A percentile compares a stretch with the other conserved stretches of the same genome.
phyloP scores from a whole-genome alignment of 2,329 filamentous ascomycete species.

The Seiridium cupressi region DNA sequence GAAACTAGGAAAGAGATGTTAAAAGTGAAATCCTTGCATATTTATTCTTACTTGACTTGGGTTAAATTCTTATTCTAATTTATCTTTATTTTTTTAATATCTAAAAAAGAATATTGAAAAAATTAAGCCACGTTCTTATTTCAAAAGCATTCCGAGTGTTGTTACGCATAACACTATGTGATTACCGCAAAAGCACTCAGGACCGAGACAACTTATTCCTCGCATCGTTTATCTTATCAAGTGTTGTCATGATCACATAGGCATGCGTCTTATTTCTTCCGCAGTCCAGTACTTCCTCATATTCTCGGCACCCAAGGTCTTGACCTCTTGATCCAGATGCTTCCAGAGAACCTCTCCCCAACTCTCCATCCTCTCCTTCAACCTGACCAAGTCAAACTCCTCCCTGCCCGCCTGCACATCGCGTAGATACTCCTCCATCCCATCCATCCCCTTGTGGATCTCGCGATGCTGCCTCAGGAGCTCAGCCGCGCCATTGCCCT shows the following conservation, averaged over 20 bases:
- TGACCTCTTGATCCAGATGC: conserved; percentile 84
- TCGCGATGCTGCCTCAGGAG: conserved; percentile 72
- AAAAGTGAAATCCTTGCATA: no score
- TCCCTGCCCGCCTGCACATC: conserved; percentile 61
- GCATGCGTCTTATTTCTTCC: conserved; percentile 70
- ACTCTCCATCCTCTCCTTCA: conserved; percentile 71
- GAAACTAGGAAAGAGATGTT: no score
- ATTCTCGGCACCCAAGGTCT: conserved; percentile 75
- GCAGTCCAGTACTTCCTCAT: conserved; percentile 81
- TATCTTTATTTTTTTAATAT: no score
- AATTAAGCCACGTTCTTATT: no score
- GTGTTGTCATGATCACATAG: conserved; percentile 47
- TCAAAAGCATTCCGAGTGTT: no score
- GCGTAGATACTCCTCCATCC: conserved; percentile 63
- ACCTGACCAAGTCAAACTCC: conserved; percentile 52
- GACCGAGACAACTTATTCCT: no score
- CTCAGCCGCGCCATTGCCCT: conserved; percentile 46
- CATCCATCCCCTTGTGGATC: conserved; percentile 76
- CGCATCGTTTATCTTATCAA: no score
- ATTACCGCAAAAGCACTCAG: no score
- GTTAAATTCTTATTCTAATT: no score
- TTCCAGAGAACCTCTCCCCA: conserved; percentile 79
- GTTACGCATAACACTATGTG: no score
- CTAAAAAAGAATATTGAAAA: no score
- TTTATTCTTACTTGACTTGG: no score